A percentile compares a stretch with the other conserved stretches of the same genome.
Conservation (phyloP, 306 rosid genomes). For the cucumber (Cucumis sativus) region DNA sequence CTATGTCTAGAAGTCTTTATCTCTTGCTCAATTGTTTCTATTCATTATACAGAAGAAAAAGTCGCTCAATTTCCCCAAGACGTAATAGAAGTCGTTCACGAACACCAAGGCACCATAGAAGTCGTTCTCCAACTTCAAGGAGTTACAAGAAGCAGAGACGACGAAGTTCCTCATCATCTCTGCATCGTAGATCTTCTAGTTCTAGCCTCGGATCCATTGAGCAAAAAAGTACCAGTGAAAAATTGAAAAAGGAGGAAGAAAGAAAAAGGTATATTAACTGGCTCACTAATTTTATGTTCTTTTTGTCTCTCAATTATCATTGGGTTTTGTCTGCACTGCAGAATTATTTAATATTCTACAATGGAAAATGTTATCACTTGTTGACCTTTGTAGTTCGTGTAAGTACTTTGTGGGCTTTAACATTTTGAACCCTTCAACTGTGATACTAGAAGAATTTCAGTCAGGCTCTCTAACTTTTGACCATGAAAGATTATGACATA, state of each 20-base stretch:
- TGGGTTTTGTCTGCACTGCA: background rate
- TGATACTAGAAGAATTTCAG: no score
- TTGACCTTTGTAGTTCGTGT: background rate
- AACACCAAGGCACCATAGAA: slow-evolving; percentile 46
- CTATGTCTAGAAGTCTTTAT: slow-evolving; percentile 5
- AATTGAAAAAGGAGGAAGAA: slow-evolving; percentile 75
- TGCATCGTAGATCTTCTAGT: slow-evolving; percentile 55
- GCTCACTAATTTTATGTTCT: background rate
- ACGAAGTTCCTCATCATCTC: slow-evolving; percentile 72
- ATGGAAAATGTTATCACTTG: background rate
- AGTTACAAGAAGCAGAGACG: slow-evolving; percentile 56
- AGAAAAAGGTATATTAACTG: slow-evolving; percentile 59
- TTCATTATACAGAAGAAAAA: slow-evolving; percentile 60
- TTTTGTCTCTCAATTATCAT: background rate
- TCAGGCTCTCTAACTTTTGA: no score
- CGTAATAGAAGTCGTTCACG: slow-evolving; percentile 29
- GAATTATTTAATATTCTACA: background rate
- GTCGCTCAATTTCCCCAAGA: slow-evolving; percentile 27
- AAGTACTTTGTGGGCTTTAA: background rate
- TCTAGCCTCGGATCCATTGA: slow-evolving; percentile 67
- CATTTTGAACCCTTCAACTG: background rate
- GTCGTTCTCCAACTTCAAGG: slow-evolving; percentile 56
- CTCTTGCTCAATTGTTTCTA: slow-evolving; percentile 31
- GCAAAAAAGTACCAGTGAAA: slow-evolving; percentile 59
- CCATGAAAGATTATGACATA: background rate